Evolutionary conservation across 192 early-diverging fungal species (phyloP).

Genomic region (Umbelopsis vinacea): DNA sequence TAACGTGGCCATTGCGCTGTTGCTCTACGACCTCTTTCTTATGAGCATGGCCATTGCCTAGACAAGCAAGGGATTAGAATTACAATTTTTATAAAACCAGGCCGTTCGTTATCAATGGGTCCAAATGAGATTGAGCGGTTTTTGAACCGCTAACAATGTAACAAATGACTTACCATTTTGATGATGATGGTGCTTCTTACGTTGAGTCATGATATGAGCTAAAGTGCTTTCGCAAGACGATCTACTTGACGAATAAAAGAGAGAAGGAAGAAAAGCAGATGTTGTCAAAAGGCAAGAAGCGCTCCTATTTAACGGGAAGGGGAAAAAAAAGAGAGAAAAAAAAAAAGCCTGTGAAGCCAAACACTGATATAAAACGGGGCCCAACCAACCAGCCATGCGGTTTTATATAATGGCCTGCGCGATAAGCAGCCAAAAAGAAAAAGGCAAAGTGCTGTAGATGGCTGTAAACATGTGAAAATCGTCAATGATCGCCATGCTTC

Average conservation of each 20-base stretch:
- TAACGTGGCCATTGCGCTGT: slow-evolving; percentile 25
- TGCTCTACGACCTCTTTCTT: background rate
- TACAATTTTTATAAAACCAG: background rate
- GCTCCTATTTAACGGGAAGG: slow-evolving; percentile 16
- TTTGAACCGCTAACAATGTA: background rate
- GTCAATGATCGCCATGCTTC: slow-evolving; percentile 13
- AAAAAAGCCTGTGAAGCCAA: slow-evolving; percentile 8
- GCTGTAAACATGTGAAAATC: slow-evolving; percentile 18
- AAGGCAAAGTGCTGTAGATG: background rate
- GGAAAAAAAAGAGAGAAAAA: background rate
- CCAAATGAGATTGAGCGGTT: too few relatives aligned
- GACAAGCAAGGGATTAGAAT: slow-evolving; percentile 1
- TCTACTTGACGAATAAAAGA: slow-evolving; percentile 12
- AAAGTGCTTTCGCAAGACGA: background rate
- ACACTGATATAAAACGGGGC: slow-evolving; percentile 7
- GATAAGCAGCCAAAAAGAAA: background rate
- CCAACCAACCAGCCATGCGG: slow-evolving; percentile 13
- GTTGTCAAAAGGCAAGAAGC: slow-evolving; percentile 22
- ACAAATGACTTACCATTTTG: slow-evolving; percentile 27
- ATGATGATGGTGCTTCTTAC: slow-evolving; percentile 19
- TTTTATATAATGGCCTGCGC: slow-evolving; percentile 5
- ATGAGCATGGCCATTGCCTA: slow-evolving; percentile 19
- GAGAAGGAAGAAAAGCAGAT: slow-evolving; percentile 17
- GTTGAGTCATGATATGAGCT: background rate
- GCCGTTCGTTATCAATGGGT: too few relatives aligned